Evolutionary conservation across 2,329 filamentous ascomycete species (phyloP).

Genomic region (Pseudodiploospora longispora): DNA sequence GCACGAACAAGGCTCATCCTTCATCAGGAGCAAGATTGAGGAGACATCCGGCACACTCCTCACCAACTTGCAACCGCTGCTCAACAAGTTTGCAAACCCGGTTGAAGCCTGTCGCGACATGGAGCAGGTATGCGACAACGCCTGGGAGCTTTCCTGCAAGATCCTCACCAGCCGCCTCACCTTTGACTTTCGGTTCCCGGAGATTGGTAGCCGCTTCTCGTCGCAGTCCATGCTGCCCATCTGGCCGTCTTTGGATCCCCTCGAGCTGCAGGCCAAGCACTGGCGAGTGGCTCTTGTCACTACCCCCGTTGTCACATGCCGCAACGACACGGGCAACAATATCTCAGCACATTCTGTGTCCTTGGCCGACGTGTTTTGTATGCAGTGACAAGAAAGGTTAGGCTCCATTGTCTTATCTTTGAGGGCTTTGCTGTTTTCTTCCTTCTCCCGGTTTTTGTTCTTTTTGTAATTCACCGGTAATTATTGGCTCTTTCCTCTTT

Average conservation of each 20-base stretch:
- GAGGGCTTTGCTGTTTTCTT: neutral
- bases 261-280: constrained; percentile 40
- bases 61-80: constrained; percentile 29
- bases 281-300: constrained; percentile 46
- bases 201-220: constrained; percentile 41
- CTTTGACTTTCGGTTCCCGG: constrained; percentile 42
- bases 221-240: constrained; percentile 39
- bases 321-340: constrained; percentile 40
- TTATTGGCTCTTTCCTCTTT: neutral
- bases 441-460: neutral
- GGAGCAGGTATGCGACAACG: constrained; percentile 29
- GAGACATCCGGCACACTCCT: constrained; percentile 35
- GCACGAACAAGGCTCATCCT: constrained; percentile 20
- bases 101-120: constrained; percentile 34
- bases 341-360: constrained; percentile 37
- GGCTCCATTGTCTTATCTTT: too few species aligned
- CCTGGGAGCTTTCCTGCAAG: constrained; percentile 38
- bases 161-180: constrained; percentile 37
- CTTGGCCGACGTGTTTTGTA: constrained; percentile 40
- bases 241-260: constrained; percentile 32
- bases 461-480: neutral
- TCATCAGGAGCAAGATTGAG: constrained; percentile 26
- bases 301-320: constrained; percentile 46
- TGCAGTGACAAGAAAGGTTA: constrained; percentile 26
- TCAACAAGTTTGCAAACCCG: constrained; percentile 26